Evolutionary conservation across 306 rosid species (phyloP), one percentile per base, ranked within the genome.

Genomic region (Fragaria iinumae): DNA sequence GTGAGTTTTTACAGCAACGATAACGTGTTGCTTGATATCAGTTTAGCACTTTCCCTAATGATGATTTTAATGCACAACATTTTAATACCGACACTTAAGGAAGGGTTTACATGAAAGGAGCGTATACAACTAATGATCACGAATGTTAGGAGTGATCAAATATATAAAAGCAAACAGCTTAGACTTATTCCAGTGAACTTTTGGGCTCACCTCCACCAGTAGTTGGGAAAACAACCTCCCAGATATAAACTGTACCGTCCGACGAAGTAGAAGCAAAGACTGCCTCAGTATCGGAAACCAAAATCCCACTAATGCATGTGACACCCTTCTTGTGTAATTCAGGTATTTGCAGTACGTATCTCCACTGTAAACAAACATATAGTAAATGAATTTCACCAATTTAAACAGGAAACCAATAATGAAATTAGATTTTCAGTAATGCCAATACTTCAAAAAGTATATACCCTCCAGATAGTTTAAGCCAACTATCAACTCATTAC

Each of bases 241-340:
- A 95, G 14, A 89, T 44, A 86, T 81, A 69, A 52, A 87, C 82
- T 18, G 85, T 76, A 72, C 93, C 84, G 77, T 95, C 99, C 44
- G 97, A 95, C 68, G 99, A 90, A 77, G 97, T 80, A 76, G 97
- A 92, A 6, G 93, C 97, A 77, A 95, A 86, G 17, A 90, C 38
- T 53, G 96, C 93, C 81, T 87, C 96, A 32, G 84, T 83, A 82
- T 90, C 88, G 68, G 96, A 89, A 80, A 88, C 74, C 92, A 90
- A 77, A 78, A 90, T 87, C 74, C 93, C 99, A 80, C 82, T 86
- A 73, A 92, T 88, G 86, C 99, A 95, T 10, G 99, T 95, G 82
- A 92, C 95, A 73, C 99, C 99, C 84, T 91, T 92, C 82, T 88
- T 89, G 90, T 95, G 97, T 57, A 85, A 90, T 77, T 83, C 84